A percentile compares a stretch with the other conserved stretches of the same genome.
These are phyloP conservation scores for Sonneratia caseolaris DNA, from an alignment of 345 rosid genomes.

Conservation along the genomic window DNA sequence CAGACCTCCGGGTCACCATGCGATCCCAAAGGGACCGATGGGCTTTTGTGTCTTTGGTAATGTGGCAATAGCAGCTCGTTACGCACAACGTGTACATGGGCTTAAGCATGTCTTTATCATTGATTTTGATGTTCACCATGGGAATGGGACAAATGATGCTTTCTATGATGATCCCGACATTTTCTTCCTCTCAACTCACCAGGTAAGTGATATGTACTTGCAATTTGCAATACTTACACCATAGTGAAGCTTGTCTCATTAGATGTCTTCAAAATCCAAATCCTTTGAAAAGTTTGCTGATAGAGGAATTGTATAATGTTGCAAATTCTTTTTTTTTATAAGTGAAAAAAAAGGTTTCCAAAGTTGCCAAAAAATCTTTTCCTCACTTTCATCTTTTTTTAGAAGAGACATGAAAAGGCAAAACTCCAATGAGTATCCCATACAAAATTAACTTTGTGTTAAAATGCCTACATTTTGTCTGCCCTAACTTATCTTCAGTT, in stretches of 20 bases:
- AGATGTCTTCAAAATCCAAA: no score
- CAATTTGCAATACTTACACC: neutral
- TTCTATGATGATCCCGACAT: conserved; percentile 83
- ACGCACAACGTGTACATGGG: conserved; percentile 66
- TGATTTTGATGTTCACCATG: conserved; percentile 97
- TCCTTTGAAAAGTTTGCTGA: neutral
- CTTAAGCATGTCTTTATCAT: conserved; percentile 64
- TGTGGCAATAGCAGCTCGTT: conserved; percentile 87
- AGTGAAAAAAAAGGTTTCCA: no score
- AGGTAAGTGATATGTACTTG: conserved; percentile 29
- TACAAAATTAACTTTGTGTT: no score
- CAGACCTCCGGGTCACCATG: conserved; percentile 96
- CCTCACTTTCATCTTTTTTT: no score
- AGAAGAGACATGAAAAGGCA: no score
- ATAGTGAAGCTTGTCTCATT: neutral
- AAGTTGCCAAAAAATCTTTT: no score
- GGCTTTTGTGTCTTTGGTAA: conserved; percentile 94
- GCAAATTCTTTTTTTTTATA: no score
- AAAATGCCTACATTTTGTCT: no score
- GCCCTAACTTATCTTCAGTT: no score
- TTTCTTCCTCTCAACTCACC: conserved; percentile 91
- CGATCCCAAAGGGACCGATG: conserved; percentile 91
- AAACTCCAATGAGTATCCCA: no score
- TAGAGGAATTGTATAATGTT: no score
- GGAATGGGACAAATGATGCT: conserved; percentile 88